These are phyloP conservation scores for Paramecium caudatum DNA, from an alignment of 73 alveolate genomes.

Conservation along the genomic window DNA sequence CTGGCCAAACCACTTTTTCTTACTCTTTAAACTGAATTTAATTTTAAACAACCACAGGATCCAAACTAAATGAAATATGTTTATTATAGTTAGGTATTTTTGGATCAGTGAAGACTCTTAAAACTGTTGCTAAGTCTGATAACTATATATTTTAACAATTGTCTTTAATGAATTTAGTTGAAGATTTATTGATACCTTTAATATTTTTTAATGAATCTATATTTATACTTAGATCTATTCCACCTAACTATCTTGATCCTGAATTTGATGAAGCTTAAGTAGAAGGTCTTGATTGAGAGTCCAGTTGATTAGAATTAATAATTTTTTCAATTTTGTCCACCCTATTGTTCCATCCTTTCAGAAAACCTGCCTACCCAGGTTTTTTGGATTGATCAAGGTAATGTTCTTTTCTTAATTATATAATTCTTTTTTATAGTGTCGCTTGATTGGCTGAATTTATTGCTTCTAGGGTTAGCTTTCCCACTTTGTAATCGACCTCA, in stretches of 20 bases:
- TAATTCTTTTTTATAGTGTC: too few species aligned
- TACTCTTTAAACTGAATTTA: neutral
- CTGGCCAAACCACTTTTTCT: conserved; percentile 40
- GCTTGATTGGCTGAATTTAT: too few species aligned
- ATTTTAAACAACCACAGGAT: neutral
- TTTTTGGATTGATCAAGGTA: neutral
- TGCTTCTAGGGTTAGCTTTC: neutral
- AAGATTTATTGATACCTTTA: neutral
- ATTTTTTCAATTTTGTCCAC: neutral
- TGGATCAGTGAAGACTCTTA: neutral
- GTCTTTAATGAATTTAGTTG: neutral
- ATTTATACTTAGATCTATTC: neutral
- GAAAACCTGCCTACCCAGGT: neutral
- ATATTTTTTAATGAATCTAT: neutral
- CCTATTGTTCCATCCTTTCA: neutral
- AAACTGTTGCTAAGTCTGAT: conserved; percentile 23
- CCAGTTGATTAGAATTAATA: neutral
- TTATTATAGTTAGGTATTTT: neutral
- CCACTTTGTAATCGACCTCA: neutral
- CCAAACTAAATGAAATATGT: neutral
- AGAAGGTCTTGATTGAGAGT: neutral
- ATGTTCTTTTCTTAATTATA: too few species aligned
- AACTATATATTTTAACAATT: neutral
- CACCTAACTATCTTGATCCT: neutral
- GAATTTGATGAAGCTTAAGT: neutral